Evolutionary conservation across 2,329 filamentous ascomycete species (phyloP).

Genomic region (Aureobasidium sp.): DNA sequence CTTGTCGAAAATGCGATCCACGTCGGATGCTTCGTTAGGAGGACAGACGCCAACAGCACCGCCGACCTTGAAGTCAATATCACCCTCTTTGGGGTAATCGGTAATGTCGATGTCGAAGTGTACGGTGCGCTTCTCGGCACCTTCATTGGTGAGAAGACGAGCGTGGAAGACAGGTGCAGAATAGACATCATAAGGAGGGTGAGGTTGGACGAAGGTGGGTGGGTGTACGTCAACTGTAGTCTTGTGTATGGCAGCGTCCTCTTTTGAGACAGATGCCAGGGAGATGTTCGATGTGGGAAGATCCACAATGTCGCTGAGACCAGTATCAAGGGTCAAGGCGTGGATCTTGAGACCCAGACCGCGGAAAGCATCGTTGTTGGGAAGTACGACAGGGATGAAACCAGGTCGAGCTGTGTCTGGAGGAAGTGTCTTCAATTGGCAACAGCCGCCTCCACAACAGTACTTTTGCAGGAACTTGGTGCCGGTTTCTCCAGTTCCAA

Average conservation of each 20-base stretch:
- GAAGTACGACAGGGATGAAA: constrained; percentile 46
- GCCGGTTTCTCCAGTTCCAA: constrained; percentile 49
- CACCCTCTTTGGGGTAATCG: constrained; percentile 77
- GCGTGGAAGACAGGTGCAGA: constrained; percentile 79
- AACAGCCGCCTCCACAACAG: constrained; percentile 60
- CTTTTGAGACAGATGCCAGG: constrained; percentile 36
- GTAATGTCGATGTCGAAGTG: constrained; percentile 97
- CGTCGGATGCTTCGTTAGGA: constrained; percentile 68
- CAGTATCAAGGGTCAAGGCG: constrained; percentile 61
- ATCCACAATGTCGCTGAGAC: constrained; percentile 62
- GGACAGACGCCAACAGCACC: constrained; percentile 91
- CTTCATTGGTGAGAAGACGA: constrained; percentile 76
- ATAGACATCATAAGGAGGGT: constrained; percentile 87
- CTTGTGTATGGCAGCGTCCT: constrained; percentile 36
- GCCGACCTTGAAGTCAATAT: constrained; percentile 91
- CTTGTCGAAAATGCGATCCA: constrained; percentile 77
- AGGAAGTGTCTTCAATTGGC: constrained; percentile 50
- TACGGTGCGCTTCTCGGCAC: constrained; percentile 93
- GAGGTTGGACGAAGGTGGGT: constrained; percentile 84
- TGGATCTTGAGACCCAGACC: constrained; percentile 71
- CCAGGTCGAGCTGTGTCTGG: constrained; percentile 39
- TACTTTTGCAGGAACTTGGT: constrained; percentile 56
- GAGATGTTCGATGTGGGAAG: constrained; percentile 70
- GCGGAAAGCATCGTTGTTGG: constrained; percentile 78
- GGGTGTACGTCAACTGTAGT: constrained; percentile 54